Base-by-base conservation (phyloP, 331 rosid genomes). In the Erythrophleum ivorense region DNA sequence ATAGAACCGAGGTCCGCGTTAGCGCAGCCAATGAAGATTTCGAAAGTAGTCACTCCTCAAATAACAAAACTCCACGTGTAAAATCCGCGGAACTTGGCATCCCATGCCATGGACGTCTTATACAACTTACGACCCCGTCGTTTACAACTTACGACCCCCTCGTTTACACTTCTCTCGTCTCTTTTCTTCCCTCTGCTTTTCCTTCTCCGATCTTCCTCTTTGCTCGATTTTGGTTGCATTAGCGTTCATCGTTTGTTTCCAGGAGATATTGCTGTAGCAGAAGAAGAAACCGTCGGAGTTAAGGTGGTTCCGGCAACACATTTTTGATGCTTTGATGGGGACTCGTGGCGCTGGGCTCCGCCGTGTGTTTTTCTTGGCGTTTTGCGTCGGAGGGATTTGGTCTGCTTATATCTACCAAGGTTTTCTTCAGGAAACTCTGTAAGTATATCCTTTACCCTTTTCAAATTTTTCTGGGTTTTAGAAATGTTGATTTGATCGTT, bases 371-470 rank as follows among this genome's bases (percentile, higher is more conserved):
- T 85, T 96, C 5, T 89, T 96, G 55, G 97, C 89, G 63, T 92
- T 96, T 69, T 96, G 97, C 87, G 90, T 94, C 41, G 88, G 85
- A 82, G 99, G 99, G 36, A 96, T 96, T 72, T 96, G 99, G 98
- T 83, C 97, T 11, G 98, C 99, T 0, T 96, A 96, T 80, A 96
- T 96, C 76, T 96, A 96, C 83, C 99, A 96, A 85, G 99, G 99
- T 65, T 76, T 96, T 84, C 98, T 96, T 50, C 99, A 96, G 89
- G 99, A 96, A 89, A 92, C 92, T 15, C 86, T 96, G 99, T 96
- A 74, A 85, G 94, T 72, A 48, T 46, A 21, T 41, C 19, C 2
- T 38, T 45, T 18, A 19, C 6, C 2, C 29, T 33, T 72, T 36
- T 34, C 12, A 2, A 34, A 12, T 29, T 63, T 14, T n/a, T 66